Conservation (phyloP, 192 early-diverging fungal species). For the Piromyces finnis region DNA sequence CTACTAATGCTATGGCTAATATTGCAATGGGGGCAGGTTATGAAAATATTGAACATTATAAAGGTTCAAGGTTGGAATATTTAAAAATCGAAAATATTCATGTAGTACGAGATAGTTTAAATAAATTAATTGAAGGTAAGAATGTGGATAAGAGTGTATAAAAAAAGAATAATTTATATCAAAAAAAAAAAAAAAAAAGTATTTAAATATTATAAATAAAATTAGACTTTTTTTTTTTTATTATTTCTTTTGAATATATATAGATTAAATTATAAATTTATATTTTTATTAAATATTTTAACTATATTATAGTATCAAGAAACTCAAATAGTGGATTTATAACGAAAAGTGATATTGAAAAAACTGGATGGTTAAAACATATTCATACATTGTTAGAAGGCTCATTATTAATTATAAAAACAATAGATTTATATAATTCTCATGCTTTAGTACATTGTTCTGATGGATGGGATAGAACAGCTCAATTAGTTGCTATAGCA, state of each 20-base stretch:
- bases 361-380: constrained; percentile 77
- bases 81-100: constrained; percentile 97
- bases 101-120: constrained; percentile 81
- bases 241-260: too few species aligned
- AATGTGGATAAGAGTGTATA: too few species aligned
- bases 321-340: constrained; percentile 2
- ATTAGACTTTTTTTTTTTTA: too few species aligned
- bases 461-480: constrained; percentile 97
- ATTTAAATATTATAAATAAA: too few species aligned
- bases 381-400: constrained; percentile 68
- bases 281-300: too few species aligned
- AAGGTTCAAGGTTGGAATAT: constrained; percentile 66
- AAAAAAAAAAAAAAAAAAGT: too few species aligned
- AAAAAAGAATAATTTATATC: neutral
- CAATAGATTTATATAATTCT: constrained; percentile 48
- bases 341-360: constrained; percentile 22
- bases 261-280: too few species aligned
- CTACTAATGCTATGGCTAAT: constrained; percentile 84
- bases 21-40: constrained; percentile 83
- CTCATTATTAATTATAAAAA: constrained; percentile 56
- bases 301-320: constrained; percentile 1
- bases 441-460: constrained; percentile 96
- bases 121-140: constrained; percentile 69
- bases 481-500: constrained; percentile 76
- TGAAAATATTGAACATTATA: constrained; percentile 87